These are phyloP conservation scores for Aspergillus carbonarius DNA, from an alignment of 2,329 filamentous ascomycete genomes.

Conservation along the genomic window DNA sequence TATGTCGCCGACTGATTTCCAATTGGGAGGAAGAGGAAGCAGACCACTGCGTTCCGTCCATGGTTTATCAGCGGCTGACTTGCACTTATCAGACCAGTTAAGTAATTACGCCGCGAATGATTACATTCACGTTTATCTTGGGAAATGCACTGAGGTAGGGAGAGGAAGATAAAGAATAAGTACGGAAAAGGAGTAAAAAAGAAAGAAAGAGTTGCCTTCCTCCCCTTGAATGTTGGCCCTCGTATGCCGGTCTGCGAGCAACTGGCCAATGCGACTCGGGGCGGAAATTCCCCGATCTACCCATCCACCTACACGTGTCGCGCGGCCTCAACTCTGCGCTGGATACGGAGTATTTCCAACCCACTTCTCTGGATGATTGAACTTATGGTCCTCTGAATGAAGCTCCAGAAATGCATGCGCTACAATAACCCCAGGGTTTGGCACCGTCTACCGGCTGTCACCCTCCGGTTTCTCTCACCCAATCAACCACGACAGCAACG, in stretches of 20 bases:
- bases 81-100: not conserved
- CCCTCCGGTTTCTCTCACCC: not conserved
- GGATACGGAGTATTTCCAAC: not conserved
- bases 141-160: not conserved
- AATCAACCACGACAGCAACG: not conserved
- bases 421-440: conserved; percentile 15
- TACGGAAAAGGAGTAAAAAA: not conserved
- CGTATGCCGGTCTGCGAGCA: not conserved
- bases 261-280: not conserved
- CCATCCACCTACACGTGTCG: not conserved
- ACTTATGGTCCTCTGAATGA: conserved; percentile 25
- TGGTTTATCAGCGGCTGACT: not conserved
- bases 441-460: conserved; percentile 5
- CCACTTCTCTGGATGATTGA: not conserved
- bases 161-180: not conserved
- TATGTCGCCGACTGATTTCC: not conserved
- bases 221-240: too few species aligned
- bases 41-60: not conserved
- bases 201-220: too few species aligned
- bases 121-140: not conserved
- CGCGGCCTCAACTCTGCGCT: not conserved
- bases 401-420: conserved; percentile 24
- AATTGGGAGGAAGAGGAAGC: not conserved
- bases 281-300: conserved; percentile 11
- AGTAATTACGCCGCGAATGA: not conserved